phyloP scores from a whole-genome alignment of 2,329 filamentous ascomycete genomes.

The Beauveria bassiana region DNA sequence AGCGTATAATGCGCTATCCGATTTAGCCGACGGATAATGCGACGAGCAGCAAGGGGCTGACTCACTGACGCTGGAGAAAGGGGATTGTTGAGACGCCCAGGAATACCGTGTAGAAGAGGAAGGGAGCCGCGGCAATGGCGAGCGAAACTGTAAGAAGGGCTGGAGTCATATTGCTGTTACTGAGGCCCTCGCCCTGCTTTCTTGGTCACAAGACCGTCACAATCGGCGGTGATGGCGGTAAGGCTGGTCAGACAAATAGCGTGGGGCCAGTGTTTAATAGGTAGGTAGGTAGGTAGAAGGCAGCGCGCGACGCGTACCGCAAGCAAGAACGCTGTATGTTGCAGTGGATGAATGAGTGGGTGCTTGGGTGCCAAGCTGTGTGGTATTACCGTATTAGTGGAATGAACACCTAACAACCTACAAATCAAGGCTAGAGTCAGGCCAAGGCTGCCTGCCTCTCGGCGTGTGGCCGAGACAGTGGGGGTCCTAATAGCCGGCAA shows the following conservation, averaged over 20 bases:
- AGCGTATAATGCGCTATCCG: slow-evolving; percentile 66
- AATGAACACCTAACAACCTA: background rate
- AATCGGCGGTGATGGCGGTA: background rate
- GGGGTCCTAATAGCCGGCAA: too few species aligned
- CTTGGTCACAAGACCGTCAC: background rate
- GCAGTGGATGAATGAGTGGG: background rate
- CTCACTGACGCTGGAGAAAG: slow-evolving; percentile 73
- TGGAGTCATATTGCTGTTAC: background rate
- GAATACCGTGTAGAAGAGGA: slow-evolving; percentile 59
- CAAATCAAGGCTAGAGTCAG: too few species aligned
- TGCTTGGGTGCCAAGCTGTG: background rate
- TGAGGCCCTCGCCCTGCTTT: background rate
- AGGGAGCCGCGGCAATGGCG: slow-evolving; percentile 48
- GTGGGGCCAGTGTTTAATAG: background rate
- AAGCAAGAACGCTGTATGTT: background rate
- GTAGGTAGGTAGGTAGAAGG: background rate
- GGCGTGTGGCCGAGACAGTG: too few species aligned
- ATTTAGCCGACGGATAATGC: background rate
- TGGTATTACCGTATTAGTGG: too few species aligned
- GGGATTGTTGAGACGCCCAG: slow-evolving; percentile 60
- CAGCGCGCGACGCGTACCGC: background rate
- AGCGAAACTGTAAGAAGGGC: slow-evolving; percentile 25
- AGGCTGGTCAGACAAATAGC: background rate
- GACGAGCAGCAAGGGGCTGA: background rate
- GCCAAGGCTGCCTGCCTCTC: too few species aligned